Conservation (phyloP, 2,329 filamentous ascomycete genomes). For the Diaporthe aspalathi region DNA sequence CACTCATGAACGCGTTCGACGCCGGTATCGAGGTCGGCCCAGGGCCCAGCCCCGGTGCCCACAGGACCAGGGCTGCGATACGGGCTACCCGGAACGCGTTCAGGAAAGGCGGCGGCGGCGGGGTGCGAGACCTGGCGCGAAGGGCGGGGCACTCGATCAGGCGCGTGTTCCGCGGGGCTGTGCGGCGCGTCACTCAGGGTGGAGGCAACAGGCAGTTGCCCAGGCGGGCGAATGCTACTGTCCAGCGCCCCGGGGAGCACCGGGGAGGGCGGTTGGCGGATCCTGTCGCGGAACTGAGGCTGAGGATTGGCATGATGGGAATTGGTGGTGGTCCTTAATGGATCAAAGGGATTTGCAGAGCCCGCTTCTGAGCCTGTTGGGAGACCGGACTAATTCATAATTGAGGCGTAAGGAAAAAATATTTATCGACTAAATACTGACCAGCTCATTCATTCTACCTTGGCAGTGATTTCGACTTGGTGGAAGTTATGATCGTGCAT, state of each 20-base stretch:
- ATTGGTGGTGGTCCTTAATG: no score
- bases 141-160: background rate
- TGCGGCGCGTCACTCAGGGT: background rate
- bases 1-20: background rate
- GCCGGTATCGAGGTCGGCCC: background rate
- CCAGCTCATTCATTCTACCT: no score
- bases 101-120: background rate
- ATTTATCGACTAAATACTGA: background rate
- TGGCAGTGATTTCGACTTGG: no score
- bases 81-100: background rate
- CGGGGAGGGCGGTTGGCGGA: background rate
- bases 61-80: background rate
- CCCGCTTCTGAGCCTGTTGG: background rate
- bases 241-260: background rate
- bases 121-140: background rate
- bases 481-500: no score
- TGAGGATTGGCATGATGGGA: fast-evolving
- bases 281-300: fast-evolving
- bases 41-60: no score
- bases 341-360: fast-evolving
- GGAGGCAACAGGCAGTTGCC: background rate
- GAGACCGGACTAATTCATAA: no score
- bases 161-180: background rate
- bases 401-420: background rate
- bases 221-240: background rate